Evolutionary conservation across 2,329 filamentous ascomycete genomes (phyloP).

Genomic region (Peltaster fructicola): DNA sequence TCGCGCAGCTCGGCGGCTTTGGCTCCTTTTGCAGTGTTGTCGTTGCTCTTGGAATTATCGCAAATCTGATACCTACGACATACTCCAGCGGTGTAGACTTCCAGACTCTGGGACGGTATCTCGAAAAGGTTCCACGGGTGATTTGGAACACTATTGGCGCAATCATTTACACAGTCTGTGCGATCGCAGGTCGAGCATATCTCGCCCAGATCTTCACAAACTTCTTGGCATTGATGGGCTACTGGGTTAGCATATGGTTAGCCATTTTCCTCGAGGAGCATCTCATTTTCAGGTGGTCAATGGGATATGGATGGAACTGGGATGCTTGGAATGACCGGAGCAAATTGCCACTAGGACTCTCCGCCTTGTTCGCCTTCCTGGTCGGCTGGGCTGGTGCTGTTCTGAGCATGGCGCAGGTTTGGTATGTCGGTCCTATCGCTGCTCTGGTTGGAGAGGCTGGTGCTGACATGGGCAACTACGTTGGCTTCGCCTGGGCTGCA

Average conservation of each 20-base stretch:
- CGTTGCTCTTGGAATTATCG: constrained; percentile 44
- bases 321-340: constrained; percentile 39
- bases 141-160: constrained; percentile 47
- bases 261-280: constrained; percentile 45
- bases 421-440: constrained; percentile 49
- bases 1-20: constrained; percentile 40
- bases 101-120: constrained; percentile 44
- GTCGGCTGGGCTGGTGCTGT: constrained; percentile 49
- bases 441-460: constrained; percentile 38
- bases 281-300: constrained; percentile 38
- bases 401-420: constrained; percentile 51
- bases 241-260: constrained; percentile 50
- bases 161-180: constrained; percentile 46
- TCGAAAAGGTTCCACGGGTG: constrained; percentile 41
- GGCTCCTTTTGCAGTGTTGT: constrained; percentile 51
- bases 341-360: constrained; percentile 44
- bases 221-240: constrained; percentile 53
- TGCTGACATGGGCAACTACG: constrained; percentile 43
- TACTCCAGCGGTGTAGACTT: constrained; percentile 51
- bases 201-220: constrained; percentile 50
- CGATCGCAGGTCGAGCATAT: constrained; percentile 41
- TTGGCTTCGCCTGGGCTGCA: constrained; percentile 42
- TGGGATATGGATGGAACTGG: constrained; percentile 38
- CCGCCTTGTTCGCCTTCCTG: constrained; percentile 43
- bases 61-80: constrained; percentile 47